These are phyloP conservation scores for Salisapilia sapeloensis DNA, from an alignment of 352 stramenopile species.

Conservation along the genomic window DNA sequence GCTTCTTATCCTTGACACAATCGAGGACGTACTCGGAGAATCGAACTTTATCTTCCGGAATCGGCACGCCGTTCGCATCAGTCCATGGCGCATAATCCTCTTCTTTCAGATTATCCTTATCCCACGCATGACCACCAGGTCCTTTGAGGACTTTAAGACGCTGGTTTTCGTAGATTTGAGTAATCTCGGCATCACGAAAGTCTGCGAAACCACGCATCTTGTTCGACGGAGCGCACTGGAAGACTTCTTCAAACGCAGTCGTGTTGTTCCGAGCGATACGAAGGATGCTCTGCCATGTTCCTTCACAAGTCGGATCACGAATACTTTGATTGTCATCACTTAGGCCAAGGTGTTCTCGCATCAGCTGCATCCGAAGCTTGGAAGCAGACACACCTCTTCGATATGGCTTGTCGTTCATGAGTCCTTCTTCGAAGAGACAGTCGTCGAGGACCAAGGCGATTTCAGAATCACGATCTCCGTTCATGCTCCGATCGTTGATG, in stretches of 20 bases:
- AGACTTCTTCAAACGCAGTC: conserved; percentile 66
- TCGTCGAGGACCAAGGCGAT: conserved; percentile 77
- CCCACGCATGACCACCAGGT: conserved; percentile 41
- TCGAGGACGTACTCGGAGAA: conserved; percentile 67
- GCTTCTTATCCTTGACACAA: conserved; percentile 55
- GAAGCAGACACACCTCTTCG: conserved; percentile 39
- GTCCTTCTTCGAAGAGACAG: conserved; percentile 54
- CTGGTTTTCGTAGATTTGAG: conserved; percentile 80
- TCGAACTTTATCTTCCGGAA: conserved; percentile 57
- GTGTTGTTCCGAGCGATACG: conserved; percentile 41
- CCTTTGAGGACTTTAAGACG: conserved; percentile 68
- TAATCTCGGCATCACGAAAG: conserved; percentile 66
- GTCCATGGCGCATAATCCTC: conserved; percentile 76
- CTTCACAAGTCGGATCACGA: conserved; percentile 33
- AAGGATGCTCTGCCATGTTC: conserved; percentile 47
- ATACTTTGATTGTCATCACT: conserved; percentile 32
- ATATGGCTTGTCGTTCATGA: conserved; percentile 60
- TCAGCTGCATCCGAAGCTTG: conserved; percentile 57
- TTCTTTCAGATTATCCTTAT: conserved; percentile 57
- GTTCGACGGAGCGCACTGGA: conserved; percentile 73
- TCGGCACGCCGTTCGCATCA: conserved; percentile 70
- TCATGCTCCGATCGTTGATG: conserved; percentile 92
- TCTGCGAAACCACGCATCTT: conserved; percentile 53
- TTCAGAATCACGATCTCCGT: conserved; percentile 80
- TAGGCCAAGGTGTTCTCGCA: conserved; percentile 66